These are phyloP conservation scores for Colletotrichum simmondsii DNA, from an alignment of 2,329 filamentous ascomycete genomes.

Conservation along the genomic window DNA sequence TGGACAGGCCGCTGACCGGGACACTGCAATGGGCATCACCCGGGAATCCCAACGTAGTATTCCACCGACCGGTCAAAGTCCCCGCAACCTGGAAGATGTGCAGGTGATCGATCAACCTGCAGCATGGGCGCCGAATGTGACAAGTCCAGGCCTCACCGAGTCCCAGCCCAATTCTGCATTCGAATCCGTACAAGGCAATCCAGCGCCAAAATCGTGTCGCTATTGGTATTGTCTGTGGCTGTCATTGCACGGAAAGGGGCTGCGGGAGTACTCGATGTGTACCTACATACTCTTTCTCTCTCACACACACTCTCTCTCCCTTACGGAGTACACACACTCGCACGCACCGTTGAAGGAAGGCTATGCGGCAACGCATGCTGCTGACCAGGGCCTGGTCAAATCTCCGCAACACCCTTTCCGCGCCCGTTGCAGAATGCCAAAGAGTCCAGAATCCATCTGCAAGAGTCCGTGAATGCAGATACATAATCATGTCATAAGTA, in stretches of 20 bases:
- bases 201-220: background rate
- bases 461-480: conserved; percentile 1
- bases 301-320: background rate
- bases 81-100: conserved; percentile 24
- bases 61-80: conserved; percentile 30
- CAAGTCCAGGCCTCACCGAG: conserved; percentile 21
- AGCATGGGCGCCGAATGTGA: conserved; percentile 23
- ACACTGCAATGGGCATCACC: conserved; percentile 20
- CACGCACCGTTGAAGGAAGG: background rate
- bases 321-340: background rate
- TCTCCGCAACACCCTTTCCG: conserved; percentile 1
- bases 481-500: conserved; percentile 28
- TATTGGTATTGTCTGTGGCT: background rate
- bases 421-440: background rate
- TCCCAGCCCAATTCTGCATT: conserved; percentile 4
- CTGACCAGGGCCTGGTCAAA: conserved; percentile 23
- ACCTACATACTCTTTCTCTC: background rate
- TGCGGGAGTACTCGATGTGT: background rate
- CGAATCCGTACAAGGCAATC: background rate
- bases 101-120: conserved; percentile 31
- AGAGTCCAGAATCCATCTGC: background rate
- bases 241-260: background rate
- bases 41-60: conserved; percentile 16
- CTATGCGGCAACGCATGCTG: background rate
- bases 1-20: conserved; percentile 26